Evolutionary conservation across 2,329 filamentous ascomycete genomes (phyloP), one percentile per base, ranked within the genome.

Genomic region (Beauveria bassiana): DNA sequence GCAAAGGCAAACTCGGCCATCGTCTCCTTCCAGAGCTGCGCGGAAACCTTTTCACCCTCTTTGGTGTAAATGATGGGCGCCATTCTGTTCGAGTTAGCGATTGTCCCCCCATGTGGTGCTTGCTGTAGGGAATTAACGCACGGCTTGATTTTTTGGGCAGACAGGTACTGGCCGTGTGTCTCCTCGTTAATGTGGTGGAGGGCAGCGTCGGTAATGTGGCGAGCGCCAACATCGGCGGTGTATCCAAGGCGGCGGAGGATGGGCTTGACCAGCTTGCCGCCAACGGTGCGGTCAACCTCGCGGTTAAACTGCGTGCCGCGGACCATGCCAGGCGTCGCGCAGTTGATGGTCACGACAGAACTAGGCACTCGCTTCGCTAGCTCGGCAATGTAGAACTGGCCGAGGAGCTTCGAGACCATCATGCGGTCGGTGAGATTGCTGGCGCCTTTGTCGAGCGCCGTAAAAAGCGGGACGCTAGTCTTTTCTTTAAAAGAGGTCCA

Each of bases 311-410:
- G 49, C 6, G 66, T 65, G 31, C 61, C 55, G 34, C 58, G 50
- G 8, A 64, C 55, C 42, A 66, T 55, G n/a, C 68, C 67, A 0
- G 66, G 66, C 22, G 63, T 66, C 12, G 58, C 61, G 9, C 60
- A 56, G 40, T 70, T 68, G 57, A 70, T 62, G 10, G 64, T 34
- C 10, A 63, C 68, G 7, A 67, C 60, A 0, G 64, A 65, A 5
- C 62, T 28, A 3, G 68, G 66, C 1, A 73, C 65, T 38, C 65
- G 24, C 24, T 26, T 26, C 3, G 24, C 24, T 9, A 75, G 64
- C 61, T 72, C 69, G 3, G 66, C 64, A 10, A 75, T 28, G 59
- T 73, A 75, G 47, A 74, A 67, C 34, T 73, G 69, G 18, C 67
- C 70, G 1, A 75, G 63, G 0, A 71, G 64, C 64, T 74, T 75